Evolutionary conservation across 768 basidiomycete genomes (phyloP).

Genomic region (Tulasnella sp.): DNA sequence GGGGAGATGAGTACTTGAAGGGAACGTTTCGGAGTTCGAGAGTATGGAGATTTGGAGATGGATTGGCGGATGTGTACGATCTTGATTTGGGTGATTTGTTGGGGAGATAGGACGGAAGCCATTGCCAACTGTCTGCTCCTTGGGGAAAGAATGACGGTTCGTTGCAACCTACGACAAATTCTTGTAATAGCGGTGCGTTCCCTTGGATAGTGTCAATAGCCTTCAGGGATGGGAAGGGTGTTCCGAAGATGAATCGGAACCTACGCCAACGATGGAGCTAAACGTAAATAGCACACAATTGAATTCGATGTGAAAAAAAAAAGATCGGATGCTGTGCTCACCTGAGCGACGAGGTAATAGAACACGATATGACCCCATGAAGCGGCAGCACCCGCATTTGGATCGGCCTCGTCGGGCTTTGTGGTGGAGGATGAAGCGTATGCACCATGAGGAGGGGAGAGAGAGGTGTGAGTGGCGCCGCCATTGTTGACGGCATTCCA

Average conservation of each 20-base stretch:
- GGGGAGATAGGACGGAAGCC: constrained; percentile 42
- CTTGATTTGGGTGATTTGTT: constrained; percentile 57
- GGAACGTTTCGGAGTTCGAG: constrained; percentile 13
- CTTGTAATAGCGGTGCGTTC: constrained; percentile 55
- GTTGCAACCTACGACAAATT: constrained; percentile 46
- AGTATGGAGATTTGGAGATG: constrained; percentile 10
- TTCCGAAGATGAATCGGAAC: constrained; percentile 69
- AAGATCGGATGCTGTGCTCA: too few relatives aligned
- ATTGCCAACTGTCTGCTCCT: constrained; percentile 11
- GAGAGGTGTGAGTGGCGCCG: constrained; percentile 37
- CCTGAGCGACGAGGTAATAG: constrained; percentile 51
- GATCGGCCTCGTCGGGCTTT: constrained; percentile 21
- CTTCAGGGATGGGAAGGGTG: constrained; percentile 56
- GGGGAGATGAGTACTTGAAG: constrained; percentile 10
- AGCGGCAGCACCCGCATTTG: constrained; percentile 34
- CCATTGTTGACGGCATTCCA: constrained; percentile 30
- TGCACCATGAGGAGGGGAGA: constrained; percentile 26
- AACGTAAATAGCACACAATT: not conserved
- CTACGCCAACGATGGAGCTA: constrained; percentile 75
- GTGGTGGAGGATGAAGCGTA: constrained; percentile 29
- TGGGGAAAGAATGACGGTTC: constrained; percentile 1
- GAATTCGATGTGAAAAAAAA: not conserved
- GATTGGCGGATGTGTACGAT: not conserved
- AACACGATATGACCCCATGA: constrained; percentile 75
- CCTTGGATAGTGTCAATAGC: constrained; percentile 68